Base-by-base conservation (phyloP, 2,329 filamentous ascomycete genomes). In the Pseudogymnoascus sp. region DNA sequence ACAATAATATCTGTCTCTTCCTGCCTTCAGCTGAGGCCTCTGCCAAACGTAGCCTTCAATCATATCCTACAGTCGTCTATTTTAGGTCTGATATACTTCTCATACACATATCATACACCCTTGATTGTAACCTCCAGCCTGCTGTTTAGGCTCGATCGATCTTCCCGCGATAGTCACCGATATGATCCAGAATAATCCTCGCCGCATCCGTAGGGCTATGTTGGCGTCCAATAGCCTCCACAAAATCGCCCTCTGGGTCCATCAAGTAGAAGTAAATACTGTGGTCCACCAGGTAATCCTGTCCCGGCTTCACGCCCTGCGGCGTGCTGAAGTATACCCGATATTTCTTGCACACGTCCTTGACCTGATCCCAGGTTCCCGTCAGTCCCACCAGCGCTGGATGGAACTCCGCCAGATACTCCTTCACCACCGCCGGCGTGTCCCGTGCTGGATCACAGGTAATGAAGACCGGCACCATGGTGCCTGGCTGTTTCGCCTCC, bases 231-330 rank as follows among this genome's bases (percentile, higher is more conserved):
- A 99, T 87, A 11, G 93, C 96, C 79, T 99, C 96, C 28, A 99
- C 93, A 76, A 99, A 99, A 75, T 99, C 93, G 18, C 93, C 93
- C 70, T 97, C 93, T 0, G 95, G 95, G 75, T 97, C 95, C 95
- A 99, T 99, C 69, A 99, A 79, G 76, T 99, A 99, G 72, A 99
- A 99, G 81, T 99, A 99, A 70, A 99, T 99, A 76, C 92, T 97
- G 79, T 99, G 95, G 76, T 99, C 95, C 11, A 99, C 95, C 70
- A 99, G 77, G 75, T 99, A 99, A 76, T 99, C 95, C 80, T 97
- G 90, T 1, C 93, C 95, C 0, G 92, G 89, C 80, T 93, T 89
- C 63, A 97, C 90, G 67, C 92, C 84, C 70, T 85, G 82, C 36
- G 95, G 95, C 59, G 95, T 99, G 73, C 90, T 95, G 72, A 99